Evolutionary conservation across 805 yeast genomes (phyloP), one percentile per base, ranked within the genome.

Genomic region (Ogataea angusta): DNA sequence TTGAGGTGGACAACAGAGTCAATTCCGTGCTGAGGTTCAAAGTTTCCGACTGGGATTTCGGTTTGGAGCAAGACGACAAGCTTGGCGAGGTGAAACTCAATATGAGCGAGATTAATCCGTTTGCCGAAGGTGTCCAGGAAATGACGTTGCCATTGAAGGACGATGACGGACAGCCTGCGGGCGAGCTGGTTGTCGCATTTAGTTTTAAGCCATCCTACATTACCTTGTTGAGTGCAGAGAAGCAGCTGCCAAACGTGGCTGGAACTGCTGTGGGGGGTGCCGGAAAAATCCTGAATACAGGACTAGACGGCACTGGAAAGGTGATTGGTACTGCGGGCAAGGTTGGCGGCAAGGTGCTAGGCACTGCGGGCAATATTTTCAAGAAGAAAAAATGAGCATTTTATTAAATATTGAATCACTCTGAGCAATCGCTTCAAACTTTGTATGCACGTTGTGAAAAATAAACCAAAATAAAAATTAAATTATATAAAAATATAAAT

Each of bases 31-130:
- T 90, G 37, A 68, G 66, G 42, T 69, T 86, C 40, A 75, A 71
- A 42, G 77, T 85, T 12, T 72, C 59, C 56, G 99, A 93, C 60
- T 91, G 97, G 96, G 99, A 93, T 64, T 78, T 91, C 49, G 96
- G 96, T 51, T 80, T 87, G 33, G 88, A 81, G 43, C 77, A 76
- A 45, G 91, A 93, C 63, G 99, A 93, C 62, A 68, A 71, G 48
- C 70, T 93, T 40, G 95, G 98, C 42, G 69, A 67, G 23, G 85
- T 80, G 8, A 52, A 57, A 16, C 59, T 89, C 41, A 72, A 76
- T 9, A 65, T 91, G 42, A 60, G 75, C 0, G 76, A 77, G 10
- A 67, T 90, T 14, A 78, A 80, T 48, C 85, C 89, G 4, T 69
- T 73, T 38, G 54, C 63, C 5, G 67, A 68, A 21, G 46, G 49